phyloP scores from a whole-genome alignment of 768 basidiomycete genomes.

The Naganishia vishniacii region DNA sequence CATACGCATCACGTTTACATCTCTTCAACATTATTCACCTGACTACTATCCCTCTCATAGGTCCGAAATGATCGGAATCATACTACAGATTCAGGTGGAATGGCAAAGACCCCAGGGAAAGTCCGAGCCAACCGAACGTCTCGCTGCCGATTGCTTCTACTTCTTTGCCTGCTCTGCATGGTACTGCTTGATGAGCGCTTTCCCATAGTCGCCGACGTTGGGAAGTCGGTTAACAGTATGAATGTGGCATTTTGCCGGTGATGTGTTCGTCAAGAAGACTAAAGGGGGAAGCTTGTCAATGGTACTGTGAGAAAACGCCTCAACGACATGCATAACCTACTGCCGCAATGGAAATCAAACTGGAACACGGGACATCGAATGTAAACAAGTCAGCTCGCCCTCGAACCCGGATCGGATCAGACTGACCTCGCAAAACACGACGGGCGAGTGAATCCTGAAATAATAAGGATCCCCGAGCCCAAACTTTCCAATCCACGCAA shows the following conservation, averaged over 20 bases:
- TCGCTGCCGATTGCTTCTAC: too few relatives aligned
- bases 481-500: constrained; percentile 41
- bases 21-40: too few relatives aligned
- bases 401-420: neutral
- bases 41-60: too few relatives aligned
- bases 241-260: constrained; percentile 43
- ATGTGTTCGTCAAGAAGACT: constrained; percentile 43
- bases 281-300: neutral
- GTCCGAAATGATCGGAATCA: too few relatives aligned
- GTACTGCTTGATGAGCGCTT: constrained; percentile 35
- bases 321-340: constrained; percentile 21
- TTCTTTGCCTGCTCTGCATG: constrained; percentile 9
- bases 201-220: constrained; percentile 40
- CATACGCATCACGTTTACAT: too few relatives aligned
- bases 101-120: too few relatives aligned
- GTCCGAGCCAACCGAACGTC: too few relatives aligned
- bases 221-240: constrained; percentile 40
- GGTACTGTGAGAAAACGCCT: neutral
- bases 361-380: neutral
- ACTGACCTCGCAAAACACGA: constrained; percentile 38
- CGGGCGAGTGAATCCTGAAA: constrained; percentile 41
- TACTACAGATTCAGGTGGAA: too few relatives aligned
- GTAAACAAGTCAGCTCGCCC: neutral
- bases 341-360: constrained; percentile 46
- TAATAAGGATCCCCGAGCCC: constrained; percentile 42